These are phyloP conservation scores for Trametes villosa DNA, from an alignment of 768 basidiomycete species.

Conservation along the genomic window DNA sequence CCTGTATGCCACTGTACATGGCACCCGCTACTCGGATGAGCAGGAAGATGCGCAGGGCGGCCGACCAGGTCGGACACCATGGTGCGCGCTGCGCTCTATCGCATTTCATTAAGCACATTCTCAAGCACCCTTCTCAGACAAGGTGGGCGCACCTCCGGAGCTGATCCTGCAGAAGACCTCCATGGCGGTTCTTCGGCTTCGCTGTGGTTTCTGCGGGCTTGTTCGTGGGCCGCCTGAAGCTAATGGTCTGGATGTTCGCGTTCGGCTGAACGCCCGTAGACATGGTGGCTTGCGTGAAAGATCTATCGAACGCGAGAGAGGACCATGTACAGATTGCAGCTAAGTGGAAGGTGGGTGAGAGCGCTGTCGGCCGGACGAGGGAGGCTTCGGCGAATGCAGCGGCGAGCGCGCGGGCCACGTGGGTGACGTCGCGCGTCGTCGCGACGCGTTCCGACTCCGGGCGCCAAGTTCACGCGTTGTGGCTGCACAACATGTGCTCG, in stretches of 20 bases:
- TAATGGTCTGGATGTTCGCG: slow-evolving; percentile 37
- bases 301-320: background rate
- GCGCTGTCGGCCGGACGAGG: background rate
- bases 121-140: too few species aligned
- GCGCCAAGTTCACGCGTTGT: too few species aligned
- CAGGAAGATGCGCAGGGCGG: slow-evolving; percentile 83
- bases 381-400: background rate
- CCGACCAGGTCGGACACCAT: slow-evolving; percentile 84
- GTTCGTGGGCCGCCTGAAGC: slow-evolving; percentile 37
- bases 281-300: background rate
- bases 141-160: slow-evolving; percentile 59
- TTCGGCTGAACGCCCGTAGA: slow-evolving; percentile 23
- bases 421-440: background rate
- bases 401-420: background rate
- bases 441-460: background rate
- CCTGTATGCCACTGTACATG: slow-evolving; percentile 94
- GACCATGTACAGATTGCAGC: background rate
- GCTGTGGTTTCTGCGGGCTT: slow-evolving; percentile 18
- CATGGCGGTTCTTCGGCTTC: slow-evolving; percentile 47
- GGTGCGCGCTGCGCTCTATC: slow-evolving; percentile 70
- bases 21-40: slow-evolving; percentile 81
- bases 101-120: background rate
- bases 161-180: slow-evolving; percentile 80
- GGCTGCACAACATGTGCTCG: too few species aligned
- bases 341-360: background rate